Percentiles rank a stretch among this genome's conserved stretches.
phyloP scores from a whole-genome alignment of 2,329 filamentous ascomycete species.

The Immersiporthe knoxdaviesiana region DNA sequence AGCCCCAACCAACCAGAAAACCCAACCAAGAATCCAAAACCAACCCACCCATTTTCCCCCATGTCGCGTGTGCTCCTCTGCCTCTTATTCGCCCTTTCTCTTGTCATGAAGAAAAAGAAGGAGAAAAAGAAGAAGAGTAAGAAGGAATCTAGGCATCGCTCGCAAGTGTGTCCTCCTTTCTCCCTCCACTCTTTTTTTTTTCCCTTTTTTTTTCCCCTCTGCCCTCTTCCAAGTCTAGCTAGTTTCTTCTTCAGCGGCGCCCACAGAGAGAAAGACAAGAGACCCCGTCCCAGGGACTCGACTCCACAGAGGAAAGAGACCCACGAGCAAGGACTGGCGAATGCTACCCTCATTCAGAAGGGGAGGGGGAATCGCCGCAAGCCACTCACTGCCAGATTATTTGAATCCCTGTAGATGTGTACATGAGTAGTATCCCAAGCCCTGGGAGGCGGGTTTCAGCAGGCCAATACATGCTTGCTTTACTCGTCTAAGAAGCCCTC shows the following conservation, averaged over 20 bases:
- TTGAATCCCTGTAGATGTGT: neutral
- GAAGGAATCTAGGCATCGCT: neutral
- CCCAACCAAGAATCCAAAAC: neutral
- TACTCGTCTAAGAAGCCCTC: neutral
- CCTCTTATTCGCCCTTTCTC: neutral
- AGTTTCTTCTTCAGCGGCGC: constrained; percentile 1
- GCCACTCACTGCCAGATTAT: neutral
- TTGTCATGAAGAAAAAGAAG: neutral
- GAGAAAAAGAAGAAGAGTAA: no score
- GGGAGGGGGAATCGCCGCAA: no score
- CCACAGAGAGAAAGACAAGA: no score
- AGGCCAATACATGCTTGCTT: neutral
- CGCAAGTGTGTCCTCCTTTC: neutral
- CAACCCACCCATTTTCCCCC: neutral
- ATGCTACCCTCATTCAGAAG: neutral
- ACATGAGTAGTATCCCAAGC: neutral
- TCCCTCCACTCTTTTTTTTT: neutral
- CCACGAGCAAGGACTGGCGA: neutral
- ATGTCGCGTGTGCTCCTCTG: neutral
- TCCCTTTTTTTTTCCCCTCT: no score
- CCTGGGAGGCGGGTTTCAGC: neutral
- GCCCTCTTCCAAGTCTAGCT: neutral
- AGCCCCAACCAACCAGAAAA: neutral
- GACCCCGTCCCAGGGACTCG: neutral
- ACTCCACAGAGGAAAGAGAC: neutral